phyloP scores from a whole-genome alignment of 495 filamentous ascomycete genomes.

The Letharia lupina region DNA sequence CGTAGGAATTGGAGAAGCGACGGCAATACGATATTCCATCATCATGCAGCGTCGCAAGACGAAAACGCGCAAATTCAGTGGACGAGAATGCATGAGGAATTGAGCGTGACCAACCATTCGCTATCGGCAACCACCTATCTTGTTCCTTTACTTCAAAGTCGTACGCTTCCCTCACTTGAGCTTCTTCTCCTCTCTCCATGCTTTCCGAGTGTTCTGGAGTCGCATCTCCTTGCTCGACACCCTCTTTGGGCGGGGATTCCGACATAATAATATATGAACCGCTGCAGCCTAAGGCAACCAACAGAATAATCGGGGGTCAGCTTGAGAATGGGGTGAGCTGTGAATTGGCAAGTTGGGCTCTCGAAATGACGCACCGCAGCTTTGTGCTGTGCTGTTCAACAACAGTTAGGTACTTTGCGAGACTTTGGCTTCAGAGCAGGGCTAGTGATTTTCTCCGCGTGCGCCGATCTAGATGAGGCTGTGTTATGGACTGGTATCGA shows the following conservation, averaged over 20 bases:
- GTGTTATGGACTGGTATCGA: conserved; percentile 22
- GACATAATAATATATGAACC: conserved; percentile 65
- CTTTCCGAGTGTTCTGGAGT: conserved; percentile 71
- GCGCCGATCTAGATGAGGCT: conserved; percentile 20
- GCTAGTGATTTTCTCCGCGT: conserved; percentile 16
- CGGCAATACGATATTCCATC: conserved; percentile 40
- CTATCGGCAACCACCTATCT: conserved; percentile 99
- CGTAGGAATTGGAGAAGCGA: conserved; percentile 38
- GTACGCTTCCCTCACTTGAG: conserved; percentile 58
- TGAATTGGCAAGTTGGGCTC: conserved; percentile 16
- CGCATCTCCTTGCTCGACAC: conserved; percentile 85
- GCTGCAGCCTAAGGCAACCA: conserved; percentile 20
- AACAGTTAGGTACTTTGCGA: conserved; percentile 5
- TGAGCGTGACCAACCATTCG: conserved; percentile 84
- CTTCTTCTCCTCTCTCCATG: conserved; percentile 62
- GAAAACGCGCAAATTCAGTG: conserved; percentile 50
- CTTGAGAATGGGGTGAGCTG: conserved; percentile 14
- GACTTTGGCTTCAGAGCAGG: conserved; percentile 7
- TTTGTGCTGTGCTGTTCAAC: conserved; percentile 18
- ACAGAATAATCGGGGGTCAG: conserved; percentile 13
- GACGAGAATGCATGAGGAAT: conserved; percentile 44
- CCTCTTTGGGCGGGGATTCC: conserved; percentile 87
- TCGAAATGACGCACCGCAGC: conserved; percentile 7
- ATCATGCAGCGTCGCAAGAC: conserved; percentile 29
- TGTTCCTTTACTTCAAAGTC: conserved; percentile 99